These are phyloP conservation scores for Termitomyces titanicus DNA, from an alignment of 768 basidiomycete species.

Conservation along the genomic window DNA sequence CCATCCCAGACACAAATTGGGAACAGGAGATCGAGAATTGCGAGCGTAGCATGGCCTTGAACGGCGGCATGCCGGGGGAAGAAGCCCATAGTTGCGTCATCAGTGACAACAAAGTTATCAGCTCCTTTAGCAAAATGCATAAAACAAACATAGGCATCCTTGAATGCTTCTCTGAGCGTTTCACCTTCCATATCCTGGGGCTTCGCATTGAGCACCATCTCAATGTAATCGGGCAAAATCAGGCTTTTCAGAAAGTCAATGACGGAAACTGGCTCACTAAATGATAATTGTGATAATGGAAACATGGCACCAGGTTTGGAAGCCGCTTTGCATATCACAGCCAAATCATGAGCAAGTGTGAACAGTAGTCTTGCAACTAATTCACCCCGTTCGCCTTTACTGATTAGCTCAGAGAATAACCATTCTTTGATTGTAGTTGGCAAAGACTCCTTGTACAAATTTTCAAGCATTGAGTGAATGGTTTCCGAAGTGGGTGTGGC, in stretches of 20 bases:
- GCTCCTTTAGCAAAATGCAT: conserved; percentile 1
- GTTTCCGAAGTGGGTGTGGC: no score
- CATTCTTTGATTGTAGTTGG: not conserved
- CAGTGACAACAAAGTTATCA: not conserved
- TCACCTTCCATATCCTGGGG: not conserved
- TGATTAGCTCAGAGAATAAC: not conserved
- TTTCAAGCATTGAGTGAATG: not conserved
- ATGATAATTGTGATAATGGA: not conserved
- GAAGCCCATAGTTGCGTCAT: not conserved
- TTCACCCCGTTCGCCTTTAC: not conserved
- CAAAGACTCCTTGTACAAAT: not conserved
- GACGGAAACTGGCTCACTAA: not conserved
- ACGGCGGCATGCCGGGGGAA: not conserved
- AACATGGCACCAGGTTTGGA: no score
- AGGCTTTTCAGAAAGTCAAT: not conserved
- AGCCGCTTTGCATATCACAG: not conserved
- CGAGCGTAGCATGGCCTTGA: not conserved
- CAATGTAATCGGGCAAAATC: not conserved
- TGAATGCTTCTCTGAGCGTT: not conserved
- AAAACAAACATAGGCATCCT: not conserved
- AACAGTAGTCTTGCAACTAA: not conserved
- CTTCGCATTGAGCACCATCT: not conserved
- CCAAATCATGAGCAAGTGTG: not conserved
- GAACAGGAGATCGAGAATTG: not conserved
- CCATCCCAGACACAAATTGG: not conserved